Evolutionary conservation across 73 alveolate genomes (phyloP), one percentile per base, ranked within the genome.

Genomic region (Paramecium octaurelia): DNA sequence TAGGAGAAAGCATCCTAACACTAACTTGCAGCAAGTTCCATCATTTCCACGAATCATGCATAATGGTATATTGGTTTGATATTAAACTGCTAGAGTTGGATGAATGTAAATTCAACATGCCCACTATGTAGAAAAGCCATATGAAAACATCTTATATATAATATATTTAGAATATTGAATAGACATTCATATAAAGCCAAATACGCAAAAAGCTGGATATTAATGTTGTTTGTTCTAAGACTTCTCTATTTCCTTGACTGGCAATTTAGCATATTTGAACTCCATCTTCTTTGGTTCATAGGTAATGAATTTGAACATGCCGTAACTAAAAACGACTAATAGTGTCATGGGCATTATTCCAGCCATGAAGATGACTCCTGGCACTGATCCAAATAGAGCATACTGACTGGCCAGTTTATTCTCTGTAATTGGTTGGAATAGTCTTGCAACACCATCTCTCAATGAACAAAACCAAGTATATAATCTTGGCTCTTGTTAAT

Each of bases 11-110:
- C 12, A 64, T 64, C 11, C 6, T 64, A 11, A 46, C 57, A 21
- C 24, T 80, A 11, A 35, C 48, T 2, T 80, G 91, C 18, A 31
- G 64, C 8, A 40, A 40, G 31, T 42, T 44, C 8, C 91, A 80
- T 80, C 91, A 80, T 80, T 80, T 80, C 9, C 91, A 80, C 46
- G 91, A 80, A 46, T 23, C 70, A 43, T 80, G 91, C 29, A 80
- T 80, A 4, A 80, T 44, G 91, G 91, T 80, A 80, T 4, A 35
- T 38, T 35, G 3, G 8, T 44, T 23, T 11, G 12, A 40, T 44
- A 44, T 21, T n/a, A 18, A 54, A 16, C 11, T 54, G 9, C 21
- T 80, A 80, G 91, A 27, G 75, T 23, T 80, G 91, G 91, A 20
- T 80, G 31, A 80, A 40, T 42, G 73, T 42, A 14, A 44, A 42